These are phyloP conservation scores for Auriscalpium microsporum DNA, from an alignment of 768 basidiomycete species.

Conservation along the genomic window DNA sequence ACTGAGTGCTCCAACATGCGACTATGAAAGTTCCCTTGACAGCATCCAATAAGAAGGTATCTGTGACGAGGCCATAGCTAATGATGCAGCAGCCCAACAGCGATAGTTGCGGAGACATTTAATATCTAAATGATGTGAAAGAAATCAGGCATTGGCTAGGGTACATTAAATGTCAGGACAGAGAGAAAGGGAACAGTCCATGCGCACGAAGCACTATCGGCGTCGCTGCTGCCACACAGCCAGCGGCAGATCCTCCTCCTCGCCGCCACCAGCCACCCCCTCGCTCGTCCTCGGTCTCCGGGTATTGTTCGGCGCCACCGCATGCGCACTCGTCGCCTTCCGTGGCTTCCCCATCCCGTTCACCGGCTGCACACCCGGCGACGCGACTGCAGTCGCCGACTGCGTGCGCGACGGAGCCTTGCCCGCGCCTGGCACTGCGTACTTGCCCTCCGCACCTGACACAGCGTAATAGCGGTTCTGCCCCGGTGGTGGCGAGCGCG, in stretches of 20 bases:
- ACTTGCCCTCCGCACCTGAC: neutral
- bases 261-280: constrained; percentile 26
- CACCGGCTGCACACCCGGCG: constrained; percentile 19
- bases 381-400: constrained; percentile 52
- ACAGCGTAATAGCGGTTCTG: neutral
- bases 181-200: neutral
- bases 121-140: neutral
- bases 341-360: constrained; percentile 46
- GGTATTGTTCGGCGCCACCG: constrained; percentile 32
- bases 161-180: neutral
- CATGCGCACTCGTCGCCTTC: constrained; percentile 63
- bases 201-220: constrained; percentile 26
- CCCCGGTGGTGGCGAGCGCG: constrained; percentile 10
- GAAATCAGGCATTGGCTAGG: neutral
- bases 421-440: neutral
- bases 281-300: constrained; percentile 37
- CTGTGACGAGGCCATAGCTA: neutral
- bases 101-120: neutral
- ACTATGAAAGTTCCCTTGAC: too few species aligned
- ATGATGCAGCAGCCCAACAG: neutral
- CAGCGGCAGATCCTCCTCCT: constrained; percentile 76
- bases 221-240: constrained; percentile 67
- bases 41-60: neutral
- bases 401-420: constrained; percentile 57
- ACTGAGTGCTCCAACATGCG: too few species aligned